Conservation (phyloP, 805 yeast species). For the Lipomyces kockii region DNA sequence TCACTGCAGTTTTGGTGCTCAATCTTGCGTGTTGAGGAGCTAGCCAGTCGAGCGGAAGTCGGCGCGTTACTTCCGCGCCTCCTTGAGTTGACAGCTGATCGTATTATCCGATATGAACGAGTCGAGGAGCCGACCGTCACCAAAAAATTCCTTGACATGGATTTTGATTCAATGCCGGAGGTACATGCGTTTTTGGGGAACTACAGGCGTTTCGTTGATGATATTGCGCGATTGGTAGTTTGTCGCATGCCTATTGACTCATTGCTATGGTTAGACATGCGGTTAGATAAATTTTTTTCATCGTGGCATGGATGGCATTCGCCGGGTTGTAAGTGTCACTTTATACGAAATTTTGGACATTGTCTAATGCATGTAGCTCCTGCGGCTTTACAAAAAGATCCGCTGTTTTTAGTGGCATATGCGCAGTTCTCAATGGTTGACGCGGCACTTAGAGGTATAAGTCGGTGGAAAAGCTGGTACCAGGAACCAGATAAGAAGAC, state of each 20-base stretch:
- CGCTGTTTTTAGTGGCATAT: constrained; percentile 69
- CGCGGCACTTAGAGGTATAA: constrained; percentile 86
- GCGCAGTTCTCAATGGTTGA: constrained; percentile 87
- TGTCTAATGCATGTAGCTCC: constrained; percentile 15
- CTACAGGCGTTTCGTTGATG: constrained; percentile 84
- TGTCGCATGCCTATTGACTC: constrained; percentile 86
- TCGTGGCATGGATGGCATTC: constrained; percentile 51
- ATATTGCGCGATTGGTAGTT: constrained; percentile 82
- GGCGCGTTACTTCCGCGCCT: constrained; percentile 65
- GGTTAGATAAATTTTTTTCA: constrained; percentile 70
- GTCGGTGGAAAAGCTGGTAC: constrained; percentile 96
- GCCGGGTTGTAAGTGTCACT: constrained; percentile 15
- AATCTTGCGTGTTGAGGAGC: constrained; percentile 77
- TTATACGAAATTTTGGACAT: neutral
- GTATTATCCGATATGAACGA: constrained; percentile 73
- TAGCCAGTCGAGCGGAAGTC: constrained; percentile 50
- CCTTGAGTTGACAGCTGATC: constrained; percentile 74
- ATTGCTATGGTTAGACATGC: constrained; percentile 75
- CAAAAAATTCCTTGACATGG: constrained; percentile 72
- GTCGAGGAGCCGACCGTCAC: constrained; percentile 63
- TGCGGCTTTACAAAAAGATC: constrained; percentile 51
- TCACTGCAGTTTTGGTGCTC: constrained; percentile 95
- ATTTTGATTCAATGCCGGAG: constrained; percentile 87
- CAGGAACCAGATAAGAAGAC: constrained; percentile 59
- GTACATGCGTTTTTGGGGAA: constrained; percentile 73